phyloP scores from a whole-genome alignment of 441 rosid species.

The Omphalea diandra region DNA sequence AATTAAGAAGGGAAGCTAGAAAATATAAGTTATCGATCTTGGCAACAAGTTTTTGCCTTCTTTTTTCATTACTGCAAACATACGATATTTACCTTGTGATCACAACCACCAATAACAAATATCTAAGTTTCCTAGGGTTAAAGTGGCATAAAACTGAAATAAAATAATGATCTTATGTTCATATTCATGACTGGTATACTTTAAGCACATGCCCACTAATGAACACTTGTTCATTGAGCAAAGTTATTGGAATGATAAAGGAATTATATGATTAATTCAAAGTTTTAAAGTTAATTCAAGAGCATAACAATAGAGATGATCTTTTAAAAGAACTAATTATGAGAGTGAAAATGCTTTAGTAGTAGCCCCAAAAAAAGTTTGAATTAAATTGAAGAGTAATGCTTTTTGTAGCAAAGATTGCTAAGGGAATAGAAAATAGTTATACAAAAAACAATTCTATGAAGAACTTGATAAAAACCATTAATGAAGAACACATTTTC shows the following conservation, averaged over 20 bases:
- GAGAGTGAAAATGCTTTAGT: conserved; percentile 10
- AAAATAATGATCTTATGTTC: background rate
- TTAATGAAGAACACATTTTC: conserved; percentile 18
- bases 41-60: background rate
- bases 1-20: background rate
- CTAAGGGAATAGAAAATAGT: background rate
- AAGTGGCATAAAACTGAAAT: conserved; percentile 8
- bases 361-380: background rate
- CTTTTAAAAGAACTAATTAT: conserved; percentile 16
- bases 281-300: conserved; percentile 16
- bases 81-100: background rate
- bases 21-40: background rate
- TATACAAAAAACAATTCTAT: conserved; percentile 10
- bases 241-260: conserved; percentile 6
- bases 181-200: background rate
- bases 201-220: conserved; percentile 5
- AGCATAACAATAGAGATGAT: background rate
- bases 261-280: conserved; percentile 3
- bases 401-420: conserved; percentile 16
- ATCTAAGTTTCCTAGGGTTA: conserved; percentile 1
- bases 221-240: conserved; percentile 10
- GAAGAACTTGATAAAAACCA: conserved; percentile 3
- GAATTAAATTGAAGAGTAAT: conserved; percentile 2
- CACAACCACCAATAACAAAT: conserved; percentile 1
- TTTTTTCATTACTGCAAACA: background rate